A percentile compares a stretch with the other conserved stretches of the same genome.
These are phyloP conservation scores for Aspergillus incahuasiensis DNA, from an alignment of 495 filamentous ascomycete genomes.

Conservation along the genomic window DNA sequence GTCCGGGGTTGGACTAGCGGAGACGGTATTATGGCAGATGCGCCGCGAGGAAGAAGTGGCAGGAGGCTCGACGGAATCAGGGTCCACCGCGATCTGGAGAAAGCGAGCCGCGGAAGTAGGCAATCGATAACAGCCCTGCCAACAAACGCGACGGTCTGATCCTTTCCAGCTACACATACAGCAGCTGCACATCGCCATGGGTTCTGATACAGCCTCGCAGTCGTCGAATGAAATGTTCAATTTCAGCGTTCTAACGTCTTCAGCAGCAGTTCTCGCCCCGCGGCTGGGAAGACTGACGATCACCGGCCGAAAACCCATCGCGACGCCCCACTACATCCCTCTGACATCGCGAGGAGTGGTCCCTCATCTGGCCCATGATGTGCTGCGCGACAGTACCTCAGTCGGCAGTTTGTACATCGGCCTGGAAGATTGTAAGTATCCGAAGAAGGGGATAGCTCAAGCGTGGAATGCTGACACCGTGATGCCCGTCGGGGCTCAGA, in stretches of 20 bases:
- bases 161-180: slow-evolving; percentile 16
- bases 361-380: slow-evolving; percentile 86
- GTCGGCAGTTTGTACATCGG: slow-evolving; percentile 71
- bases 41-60: not conserved
- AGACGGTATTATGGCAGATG: too few relatives aligned
- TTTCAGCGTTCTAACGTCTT: slow-evolving; percentile 28
- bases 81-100: not conserved
- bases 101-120: not conserved
- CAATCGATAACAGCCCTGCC: not conserved
- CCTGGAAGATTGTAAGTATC: slow-evolving; percentile 83
- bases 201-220: slow-evolving; percentile 13
- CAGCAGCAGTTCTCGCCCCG: slow-evolving; percentile 31
- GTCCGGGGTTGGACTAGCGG: too few relatives aligned
- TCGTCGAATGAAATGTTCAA: slow-evolving; percentile 23
- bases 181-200: slow-evolving; percentile 23
- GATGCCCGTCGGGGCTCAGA: slow-evolving; percentile 32
- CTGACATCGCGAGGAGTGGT: slow-evolving; percentile 76
- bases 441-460: not conserved
- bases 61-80: not conserved
- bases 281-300: slow-evolving; percentile 62
- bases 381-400: slow-evolving; percentile 58
- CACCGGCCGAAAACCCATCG: slow-evolving; percentile 53
- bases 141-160: not conserved
- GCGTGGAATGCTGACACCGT: slow-evolving; percentile 20
- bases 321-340: slow-evolving; percentile 78